Conservation (phyloP, 2,329 filamentous ascomycete species). For the Epichloe glyceriae region DNA sequence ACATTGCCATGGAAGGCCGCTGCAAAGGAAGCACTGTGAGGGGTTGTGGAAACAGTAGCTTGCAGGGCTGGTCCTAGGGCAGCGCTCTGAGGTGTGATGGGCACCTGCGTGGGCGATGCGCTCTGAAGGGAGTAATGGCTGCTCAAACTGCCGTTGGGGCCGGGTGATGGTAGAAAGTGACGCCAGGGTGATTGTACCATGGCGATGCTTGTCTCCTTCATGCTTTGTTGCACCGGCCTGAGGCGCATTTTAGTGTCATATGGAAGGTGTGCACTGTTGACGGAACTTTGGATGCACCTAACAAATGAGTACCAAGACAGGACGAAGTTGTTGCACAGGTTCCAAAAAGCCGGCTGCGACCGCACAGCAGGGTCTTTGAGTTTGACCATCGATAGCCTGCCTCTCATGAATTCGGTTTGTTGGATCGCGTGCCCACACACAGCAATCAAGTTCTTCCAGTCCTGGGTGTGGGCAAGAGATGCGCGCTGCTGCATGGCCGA, state of each 20-base stretch:
- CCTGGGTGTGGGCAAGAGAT: constrained; percentile 45
- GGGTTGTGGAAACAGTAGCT: constrained; percentile 69
- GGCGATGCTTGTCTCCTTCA: constrained; percentile 65
- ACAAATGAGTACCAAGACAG: constrained; percentile 57
- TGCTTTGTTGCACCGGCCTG: constrained; percentile 66
- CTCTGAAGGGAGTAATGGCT: constrained; percentile 13
- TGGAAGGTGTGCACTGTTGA: constrained; percentile 39
- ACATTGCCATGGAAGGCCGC: constrained; percentile 42
- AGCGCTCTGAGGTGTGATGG: constrained; percentile 80
- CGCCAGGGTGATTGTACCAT: constrained; percentile 52
- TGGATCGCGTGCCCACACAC: constrained; percentile 60
- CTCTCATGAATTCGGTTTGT: constrained; percentile 60
- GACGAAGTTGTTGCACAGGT: constrained; percentile 63
- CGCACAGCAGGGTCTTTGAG: constrained; percentile 71
- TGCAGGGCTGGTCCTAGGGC: constrained; percentile 82
- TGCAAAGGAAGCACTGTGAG: constrained; percentile 43
- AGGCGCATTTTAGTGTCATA: constrained; percentile 61
- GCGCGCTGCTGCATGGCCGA: constrained; percentile 47
- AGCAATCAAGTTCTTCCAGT: constrained; percentile 58
- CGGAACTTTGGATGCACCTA: constrained; percentile 41
- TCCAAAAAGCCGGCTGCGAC: constrained; percentile 48
- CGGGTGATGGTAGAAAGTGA: constrained; percentile 22
- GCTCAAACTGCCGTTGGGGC: constrained; percentile 9
- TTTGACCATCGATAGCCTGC: constrained; percentile 65
- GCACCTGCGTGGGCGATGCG: constrained; percentile 27